Percentiles rank a stretch among this genome's conserved stretches.
These are phyloP conservation scores for Tylopilus intermedius DNA, from an alignment of 768 basidiomycete species.

Conservation along the genomic window DNA sequence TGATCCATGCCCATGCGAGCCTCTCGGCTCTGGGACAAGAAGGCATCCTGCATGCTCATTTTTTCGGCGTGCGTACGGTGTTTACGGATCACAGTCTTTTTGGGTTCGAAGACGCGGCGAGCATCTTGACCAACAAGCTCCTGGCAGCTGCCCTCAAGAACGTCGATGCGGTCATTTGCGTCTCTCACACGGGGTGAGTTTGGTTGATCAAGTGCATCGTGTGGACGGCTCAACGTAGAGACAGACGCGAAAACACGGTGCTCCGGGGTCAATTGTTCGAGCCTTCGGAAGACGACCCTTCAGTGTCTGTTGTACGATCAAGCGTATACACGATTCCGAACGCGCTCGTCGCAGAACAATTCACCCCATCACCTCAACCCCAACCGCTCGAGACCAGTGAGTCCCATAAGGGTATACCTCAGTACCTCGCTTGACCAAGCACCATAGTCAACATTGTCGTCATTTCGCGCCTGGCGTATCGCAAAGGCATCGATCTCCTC, in stretches of 20 bases:
- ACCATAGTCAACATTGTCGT: slow-evolving; percentile 83
- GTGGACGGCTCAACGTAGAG: not conserved
- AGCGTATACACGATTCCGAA: slow-evolving; percentile 93
- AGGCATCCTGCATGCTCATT: slow-evolving; percentile 82
- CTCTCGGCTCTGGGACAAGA: slow-evolving; percentile 90
- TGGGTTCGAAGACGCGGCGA: slow-evolving; percentile 94
- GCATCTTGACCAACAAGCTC: slow-evolving; percentile 95
- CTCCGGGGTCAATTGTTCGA: slow-evolving; percentile 78
- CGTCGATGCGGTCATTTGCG: slow-evolving; percentile 92
- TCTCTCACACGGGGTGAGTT: slow-evolving; percentile 89
- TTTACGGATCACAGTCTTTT: slow-evolving; percentile 98
- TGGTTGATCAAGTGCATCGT: not conserved
- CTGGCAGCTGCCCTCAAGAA: slow-evolving; percentile 81
- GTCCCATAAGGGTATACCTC: not conserved
- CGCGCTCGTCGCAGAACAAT: slow-evolving; percentile 81
- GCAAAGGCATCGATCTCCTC: slow-evolving; percentile 94
- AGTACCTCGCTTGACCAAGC: not conserved
- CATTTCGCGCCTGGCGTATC: slow-evolving; percentile 84
- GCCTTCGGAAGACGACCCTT: slow-evolving; percentile 38
- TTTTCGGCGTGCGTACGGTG: slow-evolving; percentile 83
- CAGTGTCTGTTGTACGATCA: slow-evolving; percentile 42
- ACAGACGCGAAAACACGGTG: slow-evolving; percentile 95
- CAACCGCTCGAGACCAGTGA: slow-evolving; percentile 53
- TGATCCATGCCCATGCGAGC: slow-evolving; percentile 90
- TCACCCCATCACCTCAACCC: slow-evolving; percentile 55